Base-by-base conservation (phyloP, 257 asterid species). In the Scutellaria baicalensis region DNA sequence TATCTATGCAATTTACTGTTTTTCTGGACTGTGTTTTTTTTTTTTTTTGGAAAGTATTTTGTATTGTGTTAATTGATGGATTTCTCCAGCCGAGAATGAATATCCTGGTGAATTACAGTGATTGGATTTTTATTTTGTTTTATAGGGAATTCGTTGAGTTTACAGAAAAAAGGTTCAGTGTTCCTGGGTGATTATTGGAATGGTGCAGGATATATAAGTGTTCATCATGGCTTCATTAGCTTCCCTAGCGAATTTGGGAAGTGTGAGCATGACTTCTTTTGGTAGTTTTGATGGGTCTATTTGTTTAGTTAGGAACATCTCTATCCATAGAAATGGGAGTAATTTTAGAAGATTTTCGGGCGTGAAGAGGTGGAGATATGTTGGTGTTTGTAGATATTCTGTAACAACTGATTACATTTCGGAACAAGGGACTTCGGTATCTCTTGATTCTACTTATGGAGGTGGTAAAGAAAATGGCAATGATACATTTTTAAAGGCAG, bases 171-270 rank as follows among this genome's bases (percentile, higher is more conserved):
- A 62, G 48, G 68, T 52, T 36, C 21, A 27, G 11, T 69, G 23
- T 56, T 20, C 4, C 11, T 10, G 45, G 69, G 79, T 5, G 43
- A 3, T 17, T 60, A n/a, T 43, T 54, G 68, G 47, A 69, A 85
- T 85, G 88, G 78, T 81, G 80, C 54, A 79, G 70, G 44, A 39
- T 61, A 55, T 75, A 42, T 83, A 82, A 69, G 71, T 64, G 70
- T 59, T 71, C 52, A 18, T 66, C 71, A 94, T 94, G 99, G 82
- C 89, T 88, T 79, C 83, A 71, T 82, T 85, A 78, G 95, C 96
- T 94, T 94, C 98, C 93, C 86, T 88, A 9, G 93, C 83, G 76
- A 89, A 80, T 83, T 79, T 94, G 91, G 98, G 99, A 79, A 85
- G 97, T 69, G 79, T 82, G 76, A 88, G 84, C 69, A 71, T 84